phyloP scores from a whole-genome alignment of 1,139 yeast genomes.

The Diutina neorugosa region DNA sequence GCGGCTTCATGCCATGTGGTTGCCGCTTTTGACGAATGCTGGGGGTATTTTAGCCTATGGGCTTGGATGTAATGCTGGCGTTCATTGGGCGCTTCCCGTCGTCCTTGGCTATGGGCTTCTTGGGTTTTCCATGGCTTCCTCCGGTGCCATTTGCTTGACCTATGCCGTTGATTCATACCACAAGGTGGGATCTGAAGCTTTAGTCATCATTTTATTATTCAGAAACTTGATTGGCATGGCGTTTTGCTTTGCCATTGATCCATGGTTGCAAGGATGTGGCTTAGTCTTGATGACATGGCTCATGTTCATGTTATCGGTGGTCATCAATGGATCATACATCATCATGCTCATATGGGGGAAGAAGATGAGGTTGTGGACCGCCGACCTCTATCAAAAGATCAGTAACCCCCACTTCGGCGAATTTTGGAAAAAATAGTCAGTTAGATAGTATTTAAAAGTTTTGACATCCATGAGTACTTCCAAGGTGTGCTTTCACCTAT shows the following conservation, averaged over 20 bases:
- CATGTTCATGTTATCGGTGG: slow-evolving; percentile 31
- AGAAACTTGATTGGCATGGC: slow-evolving; percentile 37
- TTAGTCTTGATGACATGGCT: slow-evolving; percentile 30
- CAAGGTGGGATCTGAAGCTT: slow-evolving; percentile 38
- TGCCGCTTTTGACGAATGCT: slow-evolving; percentile 27
- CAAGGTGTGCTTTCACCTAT: no score
- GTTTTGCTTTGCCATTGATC: slow-evolving; percentile 34
- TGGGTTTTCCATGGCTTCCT: slow-evolving; percentile 46
- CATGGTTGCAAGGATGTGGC: slow-evolving; percentile 32
- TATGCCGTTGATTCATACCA: slow-evolving; percentile 50
- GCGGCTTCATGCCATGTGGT: slow-evolving; percentile 15
- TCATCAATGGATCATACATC: slow-evolving; percentile 29
- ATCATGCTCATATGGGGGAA: slow-evolving; percentile 29
- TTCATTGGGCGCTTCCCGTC: slow-evolving; percentile 38
- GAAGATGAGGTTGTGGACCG: slow-evolving; percentile 19
- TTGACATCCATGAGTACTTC: no score
- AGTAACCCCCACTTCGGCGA: slow-evolving; percentile 5
- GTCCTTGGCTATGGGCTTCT: slow-evolving; percentile 40
- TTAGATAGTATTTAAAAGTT: no score
- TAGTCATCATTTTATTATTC: slow-evolving; percentile 21
- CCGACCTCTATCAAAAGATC: slow-evolving; percentile 6
- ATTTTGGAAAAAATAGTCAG: neutral
- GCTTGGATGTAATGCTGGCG: slow-evolving; percentile 6
- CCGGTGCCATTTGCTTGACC: slow-evolving; percentile 44
- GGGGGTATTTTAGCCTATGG: slow-evolving; percentile 21